These are phyloP conservation scores for Emericellopsis atlantica DNA, from an alignment of 2,329 filamentous ascomycete genomes.

Conservation along the genomic window DNA sequence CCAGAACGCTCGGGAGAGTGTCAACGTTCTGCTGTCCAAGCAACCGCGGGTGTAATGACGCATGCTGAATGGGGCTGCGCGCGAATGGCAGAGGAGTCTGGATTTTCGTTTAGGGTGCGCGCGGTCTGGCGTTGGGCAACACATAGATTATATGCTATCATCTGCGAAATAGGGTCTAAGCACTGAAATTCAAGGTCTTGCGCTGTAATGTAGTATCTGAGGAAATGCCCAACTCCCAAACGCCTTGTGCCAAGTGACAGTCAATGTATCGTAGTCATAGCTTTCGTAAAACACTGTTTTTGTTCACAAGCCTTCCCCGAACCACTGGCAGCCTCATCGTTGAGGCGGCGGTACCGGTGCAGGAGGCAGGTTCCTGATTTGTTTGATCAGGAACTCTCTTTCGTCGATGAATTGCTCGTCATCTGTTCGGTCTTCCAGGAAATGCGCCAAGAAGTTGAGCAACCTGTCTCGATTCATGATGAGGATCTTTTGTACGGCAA, in stretches of 20 bases:
- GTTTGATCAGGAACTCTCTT: slow-evolving; percentile 91
- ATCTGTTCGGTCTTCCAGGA: slow-evolving; percentile 88
- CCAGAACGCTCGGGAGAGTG: slow-evolving; percentile 47
- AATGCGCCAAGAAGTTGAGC: slow-evolving; percentile 77
- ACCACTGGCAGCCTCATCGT: slow-evolving; percentile 14
- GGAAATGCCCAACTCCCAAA: too few species aligned
- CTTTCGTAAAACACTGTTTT: too few species aligned
- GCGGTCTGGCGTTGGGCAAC: too few species aligned
- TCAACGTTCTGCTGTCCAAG: slow-evolving; percentile 46
- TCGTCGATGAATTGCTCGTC: slow-evolving; percentile 99
- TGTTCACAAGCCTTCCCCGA: too few species aligned
- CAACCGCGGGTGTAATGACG: slow-evolving; percentile 15
- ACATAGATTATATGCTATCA: too few species aligned
- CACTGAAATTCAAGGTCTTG: too few species aligned
- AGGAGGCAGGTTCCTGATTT: slow-evolving; percentile 62
- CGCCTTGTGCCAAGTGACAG: too few species aligned
- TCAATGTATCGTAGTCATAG: too few species aligned
- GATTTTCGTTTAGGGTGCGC: too few species aligned
- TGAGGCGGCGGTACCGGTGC: slow-evolving; percentile 38
- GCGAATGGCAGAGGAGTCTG: too few species aligned
- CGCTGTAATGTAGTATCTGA: too few species aligned
- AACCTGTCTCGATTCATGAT: slow-evolving; percentile 93
- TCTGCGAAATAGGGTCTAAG: too few species aligned
- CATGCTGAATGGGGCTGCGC: not conserved
- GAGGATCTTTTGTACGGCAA: slow-evolving; percentile 87